Conservation (phyloP, 1,284 basidiomycete genomes). For the Pisolithus thermaeus region DNA sequence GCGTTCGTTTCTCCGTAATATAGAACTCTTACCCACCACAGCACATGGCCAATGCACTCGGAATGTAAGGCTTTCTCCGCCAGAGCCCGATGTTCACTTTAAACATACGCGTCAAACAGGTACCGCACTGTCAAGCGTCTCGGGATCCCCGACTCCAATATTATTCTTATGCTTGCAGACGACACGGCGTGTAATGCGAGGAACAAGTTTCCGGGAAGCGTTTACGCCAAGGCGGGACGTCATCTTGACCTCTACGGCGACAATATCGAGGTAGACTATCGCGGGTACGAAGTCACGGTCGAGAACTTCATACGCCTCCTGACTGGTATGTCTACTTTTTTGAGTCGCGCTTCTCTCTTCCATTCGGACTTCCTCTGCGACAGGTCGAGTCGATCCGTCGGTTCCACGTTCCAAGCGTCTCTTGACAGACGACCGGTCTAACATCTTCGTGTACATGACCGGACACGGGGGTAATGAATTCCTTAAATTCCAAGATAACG, state of each 20-base stretch:
- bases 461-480: slow-evolving; percentile 98
- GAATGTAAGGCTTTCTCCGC: slow-evolving; percentile 58
- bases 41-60: slow-evolving; percentile 98
- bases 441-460: slow-evolving; percentile 97
- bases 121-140: slow-evolving; percentile 98
- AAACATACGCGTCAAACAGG: slow-evolving; percentile 37
- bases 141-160: slow-evolving; percentile 96
- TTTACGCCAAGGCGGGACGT: slow-evolving; percentile 79
- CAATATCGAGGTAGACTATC: slow-evolving; percentile 96
- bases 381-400: slow-evolving; percentile 68
- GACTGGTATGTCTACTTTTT: slow-evolving; percentile 55
- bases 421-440: slow-evolving; percentile 86
- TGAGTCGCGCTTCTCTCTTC: neutral
- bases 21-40: slow-evolving; percentile 27
- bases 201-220: slow-evolving; percentile 88
- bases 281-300: slow-evolving; percentile 96
- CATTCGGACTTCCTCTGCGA: neutral
- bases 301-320: slow-evolving; percentile 91
- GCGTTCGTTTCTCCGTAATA: neutral
- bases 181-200: slow-evolving; percentile 93
- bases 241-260: slow-evolving; percentile 91
- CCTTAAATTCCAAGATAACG: slow-evolving; percentile 98
- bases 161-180: slow-evolving; percentile 98
- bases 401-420: slow-evolving; percentile 91
- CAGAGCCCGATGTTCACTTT: neutral